These are phyloP conservation scores for Vinca minor DNA, from an alignment of 257 asterid species.

Conservation along the genomic window DNA sequence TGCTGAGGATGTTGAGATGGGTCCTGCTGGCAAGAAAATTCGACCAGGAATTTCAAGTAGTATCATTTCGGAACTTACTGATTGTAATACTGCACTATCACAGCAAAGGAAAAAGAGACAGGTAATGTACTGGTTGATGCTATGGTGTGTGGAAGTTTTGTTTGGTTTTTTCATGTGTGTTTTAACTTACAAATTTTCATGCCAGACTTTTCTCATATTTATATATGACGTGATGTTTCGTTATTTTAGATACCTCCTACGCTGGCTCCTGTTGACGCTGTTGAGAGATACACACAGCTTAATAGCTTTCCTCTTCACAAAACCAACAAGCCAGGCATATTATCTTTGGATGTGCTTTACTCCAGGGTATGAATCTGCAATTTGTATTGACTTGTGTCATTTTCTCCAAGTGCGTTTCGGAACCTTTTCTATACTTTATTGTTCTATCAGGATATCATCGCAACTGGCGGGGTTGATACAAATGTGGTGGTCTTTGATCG, in stretches of 20 bases:
- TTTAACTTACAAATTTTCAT: conserved; percentile 1
- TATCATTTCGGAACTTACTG: conserved; percentile 76
- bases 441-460: conserved; percentile 65
- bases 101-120: conserved; percentile 86
- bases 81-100: conserved; percentile 77
- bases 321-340: conserved; percentile 91
- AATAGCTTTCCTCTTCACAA: conserved; percentile 88
- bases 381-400: background rate
- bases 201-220: background rate
- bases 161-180: background rate
- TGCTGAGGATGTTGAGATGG: conserved; percentile 66
- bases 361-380: conserved; percentile 46
- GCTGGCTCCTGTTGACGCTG: conserved; percentile 64
- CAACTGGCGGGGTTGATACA: conserved; percentile 85
- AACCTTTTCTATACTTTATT: background rate
- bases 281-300: conserved; percentile 87
- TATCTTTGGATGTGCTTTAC: conserved; percentile 67
- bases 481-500: conserved; percentile 83
- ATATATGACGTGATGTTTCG: background rate
- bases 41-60: conserved; percentile 71
- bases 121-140: conserved; percentile 33
- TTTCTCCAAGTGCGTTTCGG: background rate
- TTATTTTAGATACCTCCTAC: conserved; percentile 54
- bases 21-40: conserved; percentile 65
- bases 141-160: background rate